Evolutionary conservation across 345 rosid genomes (phyloP), one percentile per base, ranked within the genome.

Genomic region (Corchorus capsularis): DNA sequence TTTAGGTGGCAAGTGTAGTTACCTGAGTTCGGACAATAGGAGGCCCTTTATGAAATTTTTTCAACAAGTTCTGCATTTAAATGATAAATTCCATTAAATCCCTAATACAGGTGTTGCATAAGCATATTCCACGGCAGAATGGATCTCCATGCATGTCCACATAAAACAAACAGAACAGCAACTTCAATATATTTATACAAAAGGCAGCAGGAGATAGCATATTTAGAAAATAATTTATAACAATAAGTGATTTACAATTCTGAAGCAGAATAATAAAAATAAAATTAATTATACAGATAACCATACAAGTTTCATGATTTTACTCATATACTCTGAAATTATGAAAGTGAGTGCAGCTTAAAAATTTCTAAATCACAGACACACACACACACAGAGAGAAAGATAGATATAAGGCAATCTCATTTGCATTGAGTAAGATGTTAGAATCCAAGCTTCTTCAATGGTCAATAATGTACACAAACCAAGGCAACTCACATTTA

Each of bases 21-120:
- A 93, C 99, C 97, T 96, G 99, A 79, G 99, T 96, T 83, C 98
- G 86, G 81, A 96, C 97, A 89, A 90, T 96, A 19, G 94, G 94
- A 52, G 99, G 99, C 41, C 99, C 99, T 82, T 84, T 89, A 80
- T 92, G 95, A 78, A 96, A 96, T 88, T 85, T 94, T 87, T 96
- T 94, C 80, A 96, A 80, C 71, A 96, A 89, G 53, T 86, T 91
- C 99, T 96, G 89, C 89, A 84, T 69, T 77, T 59, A 71, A 81
- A 69, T 83, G 49, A 83, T 35, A 16, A 77, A 63, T 56, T 54
- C 15, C 52, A 72, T 77, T 60, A 79, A 15, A 78, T 66, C 20
- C 20, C 0, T 54, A 27, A 63, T 11, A 35, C 16, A 32, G 72
- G 57, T 60, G 70, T 45, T 32, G 70, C 54, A 61, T 56, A 37